Conservation (phyloP, 1,139 yeast genomes). For the Arxiozyma slooffiae region DNA sequence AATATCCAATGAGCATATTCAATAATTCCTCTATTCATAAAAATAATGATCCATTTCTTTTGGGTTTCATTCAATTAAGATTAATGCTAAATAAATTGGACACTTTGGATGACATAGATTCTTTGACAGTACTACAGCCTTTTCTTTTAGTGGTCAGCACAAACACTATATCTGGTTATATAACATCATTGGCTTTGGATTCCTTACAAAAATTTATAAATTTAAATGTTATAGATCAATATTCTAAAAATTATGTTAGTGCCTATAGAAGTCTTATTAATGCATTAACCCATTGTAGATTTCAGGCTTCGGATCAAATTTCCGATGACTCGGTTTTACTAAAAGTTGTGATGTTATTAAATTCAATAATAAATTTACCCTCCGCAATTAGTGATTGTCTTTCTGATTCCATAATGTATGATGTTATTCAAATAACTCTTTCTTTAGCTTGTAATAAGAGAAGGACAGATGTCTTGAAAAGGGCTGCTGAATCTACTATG, state of each 20-base stretch:
- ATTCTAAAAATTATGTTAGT: constrained; percentile 42
- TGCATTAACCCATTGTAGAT: constrained; percentile 86
- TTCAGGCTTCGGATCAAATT: constrained; percentile 89
- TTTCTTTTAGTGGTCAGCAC: constrained; percentile 79
- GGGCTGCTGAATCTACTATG: constrained; percentile 85
- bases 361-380: constrained; percentile 51
- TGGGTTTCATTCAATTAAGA: constrained; percentile 72
- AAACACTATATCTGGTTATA: constrained; percentile 74
- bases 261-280: constrained; percentile 44
- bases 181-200: constrained; percentile 72
- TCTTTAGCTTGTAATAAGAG: constrained; percentile 89
- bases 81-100: constrained; percentile 54
- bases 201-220: constrained; percentile 62
- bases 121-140: constrained; percentile 72
- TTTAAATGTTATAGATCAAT: constrained; percentile 43
- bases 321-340: constrained; percentile 87
- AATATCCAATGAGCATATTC: constrained; percentile 29
- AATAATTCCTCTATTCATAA: constrained; percentile 19
- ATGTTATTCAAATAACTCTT: constrained; percentile 82
- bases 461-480: constrained; percentile 79
- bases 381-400: constrained; percentile 57
- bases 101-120: constrained; percentile 50
- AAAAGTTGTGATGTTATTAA: constrained; percentile 70
- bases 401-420: constrained; percentile 77
- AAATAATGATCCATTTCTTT: constrained; percentile 54